Evolutionary conservation across 371 early-diverging fungal species (phyloP).

Genomic region (Mortierella sp.): DNA sequence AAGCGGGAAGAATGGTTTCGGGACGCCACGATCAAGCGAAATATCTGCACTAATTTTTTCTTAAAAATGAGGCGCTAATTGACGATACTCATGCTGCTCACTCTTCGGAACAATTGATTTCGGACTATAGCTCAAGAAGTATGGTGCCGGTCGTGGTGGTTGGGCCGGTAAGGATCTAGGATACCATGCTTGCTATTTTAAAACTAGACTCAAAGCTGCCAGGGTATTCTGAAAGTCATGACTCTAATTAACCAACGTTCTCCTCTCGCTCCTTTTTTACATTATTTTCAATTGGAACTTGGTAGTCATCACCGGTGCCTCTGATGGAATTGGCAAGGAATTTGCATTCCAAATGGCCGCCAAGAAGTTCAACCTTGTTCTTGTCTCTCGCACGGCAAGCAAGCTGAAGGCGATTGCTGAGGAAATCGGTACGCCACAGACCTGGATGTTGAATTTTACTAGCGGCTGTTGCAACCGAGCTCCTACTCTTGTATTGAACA

Average conservation of each 20-base stretch:
- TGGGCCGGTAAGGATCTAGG: constrained; percentile 81
- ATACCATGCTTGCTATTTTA: not conserved
- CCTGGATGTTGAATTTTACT: not conserved
- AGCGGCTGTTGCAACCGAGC: not conserved
- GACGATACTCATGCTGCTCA: constrained; percentile 1
- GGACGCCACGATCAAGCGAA: not conserved
- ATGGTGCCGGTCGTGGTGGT: constrained; percentile 84
- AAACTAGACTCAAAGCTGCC: not conserved
- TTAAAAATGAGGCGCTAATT: not conserved
- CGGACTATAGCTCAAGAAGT: constrained; percentile 70
- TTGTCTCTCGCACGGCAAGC: constrained; percentile 87
- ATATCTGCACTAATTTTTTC: not conserved
- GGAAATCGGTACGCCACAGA: constrained; percentile 66
- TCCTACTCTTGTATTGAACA: not conserved
- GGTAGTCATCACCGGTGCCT: constrained; percentile 97
- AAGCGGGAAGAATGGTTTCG: constrained; percentile 15
- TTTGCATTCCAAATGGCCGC: constrained; percentile 92
- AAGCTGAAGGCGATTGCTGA: constrained; percentile 86
- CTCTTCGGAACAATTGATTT: too few species aligned
- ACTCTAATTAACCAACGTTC: not conserved
- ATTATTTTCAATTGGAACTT: not conserved
- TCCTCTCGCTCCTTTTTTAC: not conserved
- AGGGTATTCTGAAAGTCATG: not conserved
- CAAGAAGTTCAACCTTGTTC: constrained; percentile 85
- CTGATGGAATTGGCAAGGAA: constrained; percentile 98